Percentiles rank a stretch among this genome's conserved stretches.
These are phyloP conservation scores for Pseudogymnoascus sp. DNA, from an alignment of 2,329 filamentous ascomycete genomes.

Conservation along the genomic window DNA sequence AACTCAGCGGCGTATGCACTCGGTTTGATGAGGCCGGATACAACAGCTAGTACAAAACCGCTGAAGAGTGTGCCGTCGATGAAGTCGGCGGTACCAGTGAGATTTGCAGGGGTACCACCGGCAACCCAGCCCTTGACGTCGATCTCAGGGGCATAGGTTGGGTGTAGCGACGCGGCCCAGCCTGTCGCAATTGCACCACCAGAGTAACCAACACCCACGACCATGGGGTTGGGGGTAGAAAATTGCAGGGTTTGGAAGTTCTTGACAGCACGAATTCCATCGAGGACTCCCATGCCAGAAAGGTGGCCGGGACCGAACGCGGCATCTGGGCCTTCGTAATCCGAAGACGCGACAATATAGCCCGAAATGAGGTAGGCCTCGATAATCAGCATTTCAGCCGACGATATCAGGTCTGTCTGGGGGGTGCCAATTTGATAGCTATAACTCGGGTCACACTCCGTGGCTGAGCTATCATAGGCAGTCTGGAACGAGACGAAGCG, in stretches of 20 bases:
- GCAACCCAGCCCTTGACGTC: background rate
- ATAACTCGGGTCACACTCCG: too few species aligned
- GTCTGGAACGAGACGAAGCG: too few species aligned
- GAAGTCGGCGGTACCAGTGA: background rate
- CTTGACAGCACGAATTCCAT: constrained; percentile 18
- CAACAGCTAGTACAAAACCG: too few species aligned
- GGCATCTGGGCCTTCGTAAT: constrained; percentile 19
- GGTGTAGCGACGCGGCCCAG: constrained; percentile 44
- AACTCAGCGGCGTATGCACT: too few species aligned
- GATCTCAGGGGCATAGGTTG: constrained; percentile 42
- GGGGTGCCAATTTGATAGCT: constrained; percentile 16
- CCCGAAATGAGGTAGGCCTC: constrained; percentile 12
- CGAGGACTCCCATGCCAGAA: constrained; percentile 17
- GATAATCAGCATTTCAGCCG: background rate
- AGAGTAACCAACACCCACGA: constrained; percentile 45
- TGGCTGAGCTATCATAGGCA: constrained; percentile 18
- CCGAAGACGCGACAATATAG: constrained; percentile 18
- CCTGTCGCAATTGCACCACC: constrained; percentile 45
- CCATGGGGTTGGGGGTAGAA: too few species aligned
- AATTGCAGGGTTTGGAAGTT: background rate
- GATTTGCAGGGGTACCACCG: background rate
- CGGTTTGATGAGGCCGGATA: too few species aligned
- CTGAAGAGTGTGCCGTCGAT: background rate
- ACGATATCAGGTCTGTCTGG: constrained; percentile 22
- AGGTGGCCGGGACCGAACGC: constrained; percentile 14